Percentiles rank a stretch among this genome's conserved stretches.
Conservation (phyloP, 345 rosid genomes). For the Ceriops zippeliana region DNA sequence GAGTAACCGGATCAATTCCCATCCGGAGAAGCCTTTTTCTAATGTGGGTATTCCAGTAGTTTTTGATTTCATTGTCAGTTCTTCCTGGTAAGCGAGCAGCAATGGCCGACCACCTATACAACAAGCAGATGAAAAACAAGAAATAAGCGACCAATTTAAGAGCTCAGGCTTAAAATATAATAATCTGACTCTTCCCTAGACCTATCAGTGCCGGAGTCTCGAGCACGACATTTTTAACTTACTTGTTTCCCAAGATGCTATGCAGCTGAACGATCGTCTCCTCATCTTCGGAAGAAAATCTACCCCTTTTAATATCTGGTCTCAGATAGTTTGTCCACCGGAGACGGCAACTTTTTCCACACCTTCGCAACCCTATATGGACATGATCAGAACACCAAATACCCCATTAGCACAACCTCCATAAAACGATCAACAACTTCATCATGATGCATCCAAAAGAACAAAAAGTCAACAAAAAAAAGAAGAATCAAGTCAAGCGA, state of each 20-base stretch:
- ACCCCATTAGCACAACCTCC: background rate
- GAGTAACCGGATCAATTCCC: slow-evolving; percentile 32
- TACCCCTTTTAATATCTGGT: slow-evolving; percentile 32
- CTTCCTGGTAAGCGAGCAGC: slow-evolving; percentile 29
- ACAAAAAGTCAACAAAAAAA: background rate
- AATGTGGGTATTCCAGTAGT: slow-evolving; percentile 32
- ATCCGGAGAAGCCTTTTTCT: slow-evolving; percentile 22
- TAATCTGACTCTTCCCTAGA: no score
- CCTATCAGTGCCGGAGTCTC: no score
- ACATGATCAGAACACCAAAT: background rate
- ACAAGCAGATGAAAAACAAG: background rate
- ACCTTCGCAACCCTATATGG: slow-evolving; percentile 21
- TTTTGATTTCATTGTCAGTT: slow-evolving; percentile 30
- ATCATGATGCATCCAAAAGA: no score
- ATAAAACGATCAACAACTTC: background rate
- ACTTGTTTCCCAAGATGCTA: slow-evolving; percentile 27
- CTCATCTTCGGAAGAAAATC: slow-evolving; percentile 30
- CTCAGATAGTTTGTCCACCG: slow-evolving; percentile 32
- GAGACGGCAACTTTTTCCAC: slow-evolving; percentile 36
- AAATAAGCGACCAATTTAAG: background rate
- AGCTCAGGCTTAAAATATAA: no score
- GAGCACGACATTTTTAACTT: background rate
- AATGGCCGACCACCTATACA: slow-evolving; percentile 26
- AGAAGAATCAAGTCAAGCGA: background rate
- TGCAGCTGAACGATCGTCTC: slow-evolving; percentile 29